These are phyloP conservation scores for Clitopilus hobsonii DNA, from an alignment of 768 basidiomycete species.

Conservation along the genomic window DNA sequence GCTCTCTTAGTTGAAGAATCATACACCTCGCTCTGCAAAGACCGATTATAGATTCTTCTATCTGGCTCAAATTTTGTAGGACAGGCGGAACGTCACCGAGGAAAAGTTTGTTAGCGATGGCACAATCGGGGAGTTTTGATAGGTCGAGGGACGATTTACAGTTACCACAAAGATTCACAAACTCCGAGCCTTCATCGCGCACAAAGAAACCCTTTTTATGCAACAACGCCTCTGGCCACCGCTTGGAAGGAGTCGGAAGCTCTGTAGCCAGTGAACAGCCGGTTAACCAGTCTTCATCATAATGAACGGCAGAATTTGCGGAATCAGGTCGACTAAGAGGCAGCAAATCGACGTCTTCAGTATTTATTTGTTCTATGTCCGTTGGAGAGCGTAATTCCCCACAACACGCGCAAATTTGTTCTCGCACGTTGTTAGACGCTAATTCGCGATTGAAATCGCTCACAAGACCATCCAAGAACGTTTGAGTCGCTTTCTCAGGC, in stretches of 20 bases:
- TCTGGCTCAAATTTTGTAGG: constrained; percentile 24
- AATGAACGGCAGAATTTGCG: neutral
- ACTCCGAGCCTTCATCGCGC: neutral
- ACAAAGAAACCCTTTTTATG: neutral
- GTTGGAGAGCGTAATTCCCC: neutral
- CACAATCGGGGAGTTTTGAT: constrained; percentile 16
- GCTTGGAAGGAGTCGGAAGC: neutral
- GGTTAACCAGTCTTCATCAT: neutral
- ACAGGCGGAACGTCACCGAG: constrained; percentile 24
- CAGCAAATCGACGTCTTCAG: neutral
- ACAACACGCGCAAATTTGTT: neutral
- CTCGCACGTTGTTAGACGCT: neutral
- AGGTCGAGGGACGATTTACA: constrained; percentile 13
- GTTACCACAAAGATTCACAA: constrained; percentile 12
- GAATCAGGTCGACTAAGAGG: neutral
- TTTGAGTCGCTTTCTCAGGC: neutral
- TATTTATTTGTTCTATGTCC: neutral
- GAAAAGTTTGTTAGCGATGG: constrained; percentile 26
- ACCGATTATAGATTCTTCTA: constrained; percentile 37
- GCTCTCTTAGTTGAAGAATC: constrained; percentile 29
- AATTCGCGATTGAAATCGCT: neutral
- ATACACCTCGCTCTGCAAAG: constrained; percentile 29
- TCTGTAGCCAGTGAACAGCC: neutral
- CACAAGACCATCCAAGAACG: neutral
- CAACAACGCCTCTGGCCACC: neutral